Base-by-base conservation (phyloP, 257 asterid species). In the Lycium barbarum region DNA sequence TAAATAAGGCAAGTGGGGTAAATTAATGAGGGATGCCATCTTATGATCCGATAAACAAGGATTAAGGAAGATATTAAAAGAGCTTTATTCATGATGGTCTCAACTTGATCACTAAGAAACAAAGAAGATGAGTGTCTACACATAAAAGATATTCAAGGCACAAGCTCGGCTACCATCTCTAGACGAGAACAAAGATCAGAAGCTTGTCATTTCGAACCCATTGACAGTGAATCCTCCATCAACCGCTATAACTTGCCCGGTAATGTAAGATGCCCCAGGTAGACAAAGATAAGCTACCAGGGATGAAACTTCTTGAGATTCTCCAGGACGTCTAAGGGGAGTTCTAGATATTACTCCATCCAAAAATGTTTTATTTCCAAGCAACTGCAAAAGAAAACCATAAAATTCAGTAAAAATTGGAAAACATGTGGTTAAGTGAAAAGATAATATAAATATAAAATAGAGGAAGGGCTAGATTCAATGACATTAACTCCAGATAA, bases 141-240 rank as follows among this genome's bases (percentile, higher is more conserved):
- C 2, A 74, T 7, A 5, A 10, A 45, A 45, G 22, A 45, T 18
- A 45, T 72, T 6, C 81, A 49, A 22, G 81, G 8, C 22, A 68
- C 7, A 68, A 36, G 76, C 51, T 68, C 22, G 2, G 53, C 13
- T 36, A 76, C 61, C 22, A 49, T 72, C 51, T 68, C 38, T 38
- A 68, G 78, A 68, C 13, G 35, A 40, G 33, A 18, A 40, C 18
- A 72, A 14, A 51, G n/a, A 76, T 76, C 82, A 76, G 63, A 49
- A 76, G 0, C 45, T 76, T 51, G 26, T 38, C 82, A 4, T 22
- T 76, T 85, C 86, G 8, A 95, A 93, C 20, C 93, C 98, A 76
- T 93, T 92, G 59, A 93, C 97, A 47, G 97, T 91, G 86, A 92
- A 78, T 83, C 98, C 98, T 83, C 98, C 98, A 84, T 95, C 98